These are phyloP conservation scores for Boechera retrofracta DNA, from an alignment of 345 rosid genomes.

Conservation along the genomic window DNA sequence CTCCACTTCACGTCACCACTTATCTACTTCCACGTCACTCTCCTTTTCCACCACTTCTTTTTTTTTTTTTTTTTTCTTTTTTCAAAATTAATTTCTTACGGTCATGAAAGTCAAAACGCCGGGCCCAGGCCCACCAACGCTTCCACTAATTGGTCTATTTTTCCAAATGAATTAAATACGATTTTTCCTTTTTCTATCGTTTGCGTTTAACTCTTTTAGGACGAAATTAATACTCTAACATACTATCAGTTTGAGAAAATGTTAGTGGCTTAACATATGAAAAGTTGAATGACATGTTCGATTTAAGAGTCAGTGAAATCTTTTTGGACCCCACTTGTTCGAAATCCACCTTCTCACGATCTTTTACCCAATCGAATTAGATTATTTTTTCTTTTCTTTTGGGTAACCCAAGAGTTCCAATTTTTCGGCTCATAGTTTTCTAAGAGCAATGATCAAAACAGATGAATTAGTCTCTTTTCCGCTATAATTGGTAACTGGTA, in stretches of 20 bases:
- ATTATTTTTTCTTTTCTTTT: not conserved
- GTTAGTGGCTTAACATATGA: not conserved
- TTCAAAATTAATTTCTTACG: not conserved
- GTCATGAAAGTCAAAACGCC: conserved; percentile 18
- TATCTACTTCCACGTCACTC: conserved; percentile 46
- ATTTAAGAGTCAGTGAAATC: conserved; percentile 18
- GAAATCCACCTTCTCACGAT: conserved; percentile 16
- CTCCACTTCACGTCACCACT: conserved; percentile 40
- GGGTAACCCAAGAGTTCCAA: not conserved
- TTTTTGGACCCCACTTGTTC: conserved; percentile 34
- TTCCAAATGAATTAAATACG: not conserved
- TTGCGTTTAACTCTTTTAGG: conserved; percentile 6
- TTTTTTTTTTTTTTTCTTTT: not conserved
- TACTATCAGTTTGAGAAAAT: conserved; percentile 28
- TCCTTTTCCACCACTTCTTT: conserved; percentile 42
- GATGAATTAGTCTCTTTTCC: not conserved
- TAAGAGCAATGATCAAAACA: not conserved
- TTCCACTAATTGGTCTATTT: conserved; percentile 21
- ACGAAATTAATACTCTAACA: not conserved
- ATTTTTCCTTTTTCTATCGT: not conserved
- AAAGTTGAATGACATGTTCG: not conserved
- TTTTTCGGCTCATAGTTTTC: not conserved
- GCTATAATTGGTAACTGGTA: not conserved
- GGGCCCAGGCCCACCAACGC: conserved; percentile 39
- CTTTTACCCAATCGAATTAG: not conserved